phyloP scores from a whole-genome alignment of 1,284 basidiomycete species.

The Leccinum solheimii region DNA sequence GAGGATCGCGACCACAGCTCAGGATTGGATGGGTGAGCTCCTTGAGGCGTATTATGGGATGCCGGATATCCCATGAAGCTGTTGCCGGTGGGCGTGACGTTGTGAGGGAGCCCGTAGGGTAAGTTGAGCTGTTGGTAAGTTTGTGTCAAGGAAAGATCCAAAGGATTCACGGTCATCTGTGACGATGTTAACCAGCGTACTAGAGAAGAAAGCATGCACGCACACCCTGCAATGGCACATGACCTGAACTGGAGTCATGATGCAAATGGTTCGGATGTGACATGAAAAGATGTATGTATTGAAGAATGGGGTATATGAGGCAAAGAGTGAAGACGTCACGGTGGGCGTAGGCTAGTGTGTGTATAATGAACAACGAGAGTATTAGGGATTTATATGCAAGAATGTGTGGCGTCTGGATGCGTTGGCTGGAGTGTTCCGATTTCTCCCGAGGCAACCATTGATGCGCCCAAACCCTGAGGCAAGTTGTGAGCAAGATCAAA shows the following conservation, averaged over 20 bases:
- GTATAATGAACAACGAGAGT: background rate
- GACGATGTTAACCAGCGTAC: background rate
- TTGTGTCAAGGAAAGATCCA: background rate
- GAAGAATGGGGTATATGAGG: background rate
- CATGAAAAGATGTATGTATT: slow-evolving; percentile 11
- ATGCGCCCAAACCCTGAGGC: background rate
- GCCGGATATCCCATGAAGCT: background rate
- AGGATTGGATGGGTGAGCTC: background rate
- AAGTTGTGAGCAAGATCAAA: background rate
- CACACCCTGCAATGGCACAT: slow-evolving; percentile 11
- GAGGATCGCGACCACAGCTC: background rate
- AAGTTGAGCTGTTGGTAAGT: background rate
- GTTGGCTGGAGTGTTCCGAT: background rate
- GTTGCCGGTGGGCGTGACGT: background rate
- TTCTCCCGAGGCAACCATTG: background rate
- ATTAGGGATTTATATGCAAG: background rate
- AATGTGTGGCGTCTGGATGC: background rate
- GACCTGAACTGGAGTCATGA: background rate
- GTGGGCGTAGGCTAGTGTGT: background rate
- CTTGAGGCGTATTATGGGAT: background rate
- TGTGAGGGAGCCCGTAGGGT: background rate
- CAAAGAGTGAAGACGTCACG: background rate
- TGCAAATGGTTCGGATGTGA: background rate
- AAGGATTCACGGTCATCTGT: slow-evolving; percentile 9
- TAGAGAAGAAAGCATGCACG: slow-evolving; percentile 3